Evolutionary conservation across 2,329 filamentous ascomycete species (phyloP).

Genomic region (Dothiorella sarmentorum): DNA sequence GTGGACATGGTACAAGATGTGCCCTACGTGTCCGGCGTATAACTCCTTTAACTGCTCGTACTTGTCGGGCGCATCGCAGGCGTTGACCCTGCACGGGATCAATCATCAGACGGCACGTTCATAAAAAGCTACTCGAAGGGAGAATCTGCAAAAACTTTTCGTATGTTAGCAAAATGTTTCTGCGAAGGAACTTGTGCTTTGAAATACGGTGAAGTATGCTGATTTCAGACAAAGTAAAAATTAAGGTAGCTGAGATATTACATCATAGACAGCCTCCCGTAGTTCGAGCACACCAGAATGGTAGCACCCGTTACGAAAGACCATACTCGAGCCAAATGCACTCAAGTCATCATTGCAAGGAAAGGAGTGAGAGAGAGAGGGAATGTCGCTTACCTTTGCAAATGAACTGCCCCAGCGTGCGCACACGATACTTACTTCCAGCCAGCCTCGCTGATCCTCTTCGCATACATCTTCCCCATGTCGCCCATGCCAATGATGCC

Average conservation of each 20-base stretch:
- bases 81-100: constrained; percentile 69
- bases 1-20: constrained; percentile 25
- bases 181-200: neutral
- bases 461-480: constrained; percentile 98
- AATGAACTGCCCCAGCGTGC: constrained; percentile 19
- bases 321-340: constrained; percentile 99
- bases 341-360: constrained; percentile 94
- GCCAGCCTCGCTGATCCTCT: constrained; percentile 80
- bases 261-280: constrained; percentile 84
- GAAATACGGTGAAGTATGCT: neutral
- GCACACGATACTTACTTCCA: constrained; percentile 73
- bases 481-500: constrained; percentile 99
- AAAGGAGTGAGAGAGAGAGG: constrained; percentile 18
- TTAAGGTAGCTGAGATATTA: constrained; percentile 99
- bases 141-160: constrained; percentile 23
- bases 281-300: constrained; percentile 70
- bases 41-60: constrained; percentile 76
- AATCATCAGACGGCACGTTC: constrained; percentile 21
- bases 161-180: constrained; percentile 18
- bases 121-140: neutral
- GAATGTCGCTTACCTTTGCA: constrained; percentile 34
- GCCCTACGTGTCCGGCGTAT: constrained; percentile 80
- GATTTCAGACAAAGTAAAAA: constrained; percentile 76
- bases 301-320: constrained; percentile 58
- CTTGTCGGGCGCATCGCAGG: constrained; percentile 89